Conservation (phyloP, 345 rosid species). For the Eucalyptus cloeziana region DNA sequence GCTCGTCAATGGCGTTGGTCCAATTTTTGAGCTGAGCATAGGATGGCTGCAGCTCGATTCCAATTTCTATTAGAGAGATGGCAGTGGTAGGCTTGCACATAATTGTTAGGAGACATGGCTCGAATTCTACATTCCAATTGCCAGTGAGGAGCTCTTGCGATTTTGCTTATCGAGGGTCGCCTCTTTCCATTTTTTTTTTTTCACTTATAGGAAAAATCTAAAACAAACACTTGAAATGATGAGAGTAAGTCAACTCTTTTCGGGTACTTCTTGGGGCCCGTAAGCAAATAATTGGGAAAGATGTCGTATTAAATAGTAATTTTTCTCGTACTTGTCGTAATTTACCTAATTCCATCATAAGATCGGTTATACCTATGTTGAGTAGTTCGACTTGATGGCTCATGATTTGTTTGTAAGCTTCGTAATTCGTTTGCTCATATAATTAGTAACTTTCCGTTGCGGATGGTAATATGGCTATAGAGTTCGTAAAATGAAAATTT, state of each 20-base stretch:
- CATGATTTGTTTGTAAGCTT: background rate
- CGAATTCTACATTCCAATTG: background rate
- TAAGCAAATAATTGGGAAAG: background rate
- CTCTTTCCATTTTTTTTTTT: background rate
- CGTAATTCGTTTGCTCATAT: background rate
- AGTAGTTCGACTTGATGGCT: background rate
- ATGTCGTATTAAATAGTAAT: background rate
- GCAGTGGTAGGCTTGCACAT: background rate
- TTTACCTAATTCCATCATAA: background rate
- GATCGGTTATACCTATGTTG: background rate
- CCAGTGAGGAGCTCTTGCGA: background rate
- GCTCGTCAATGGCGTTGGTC: background rate
- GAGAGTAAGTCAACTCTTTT: background rate
- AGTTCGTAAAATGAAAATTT: background rate
- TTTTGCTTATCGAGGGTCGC: background rate
- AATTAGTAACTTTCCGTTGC: background rate
- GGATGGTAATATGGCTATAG: background rate
- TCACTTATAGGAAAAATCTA: background rate
- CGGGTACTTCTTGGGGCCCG: background rate
- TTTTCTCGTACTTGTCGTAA: background rate
- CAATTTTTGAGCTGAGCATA: background rate
- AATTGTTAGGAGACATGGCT: accelerated
- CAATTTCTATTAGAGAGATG: background rate
- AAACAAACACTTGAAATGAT: background rate
- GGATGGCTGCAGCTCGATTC: background rate